Conservation (phyloP, 1,139 yeast species). For the Magnusiomyces sp. region DNA sequence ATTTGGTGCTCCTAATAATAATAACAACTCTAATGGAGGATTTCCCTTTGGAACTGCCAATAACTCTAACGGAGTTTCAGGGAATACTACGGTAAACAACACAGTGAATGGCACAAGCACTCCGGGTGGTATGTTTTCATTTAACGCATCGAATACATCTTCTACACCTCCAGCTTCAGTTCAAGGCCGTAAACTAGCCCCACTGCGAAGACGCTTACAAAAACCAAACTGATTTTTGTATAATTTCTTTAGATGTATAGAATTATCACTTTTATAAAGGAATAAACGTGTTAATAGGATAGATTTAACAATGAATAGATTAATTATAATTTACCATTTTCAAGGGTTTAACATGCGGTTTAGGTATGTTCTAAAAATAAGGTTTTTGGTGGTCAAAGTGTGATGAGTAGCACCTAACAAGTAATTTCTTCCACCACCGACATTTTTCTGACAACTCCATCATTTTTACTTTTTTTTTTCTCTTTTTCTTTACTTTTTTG, state of each 20-base stretch:
- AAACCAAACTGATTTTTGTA: background rate
- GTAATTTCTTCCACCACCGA: no score
- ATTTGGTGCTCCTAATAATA: background rate
- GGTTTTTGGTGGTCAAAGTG: no score
- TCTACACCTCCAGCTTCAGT: constrained; percentile 8
- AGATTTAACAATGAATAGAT: no score
- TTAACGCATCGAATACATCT: background rate
- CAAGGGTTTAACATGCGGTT: background rate
- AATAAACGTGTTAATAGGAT: no score
- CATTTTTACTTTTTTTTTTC: no score
- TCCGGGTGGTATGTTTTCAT: background rate
- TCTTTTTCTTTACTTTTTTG: no score
- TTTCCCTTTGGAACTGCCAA: background rate
- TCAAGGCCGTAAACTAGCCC: constrained; percentile 10
- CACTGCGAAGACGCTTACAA: constrained; percentile 9
- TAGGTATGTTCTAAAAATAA: no score
- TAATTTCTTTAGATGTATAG: background rate
- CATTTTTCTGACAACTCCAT: no score
- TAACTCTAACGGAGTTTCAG: background rate
- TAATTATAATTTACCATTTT: background rate
- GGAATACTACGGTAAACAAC: background rate
- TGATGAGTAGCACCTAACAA: no score
- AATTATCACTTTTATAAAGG: no score
- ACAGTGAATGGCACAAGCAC: background rate
- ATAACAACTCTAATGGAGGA: background rate